These are phyloP conservation scores for Pyrenochaeta sp. DNA, from an alignment of 2,329 filamentous ascomycete genomes.

Conservation along the genomic window DNA sequence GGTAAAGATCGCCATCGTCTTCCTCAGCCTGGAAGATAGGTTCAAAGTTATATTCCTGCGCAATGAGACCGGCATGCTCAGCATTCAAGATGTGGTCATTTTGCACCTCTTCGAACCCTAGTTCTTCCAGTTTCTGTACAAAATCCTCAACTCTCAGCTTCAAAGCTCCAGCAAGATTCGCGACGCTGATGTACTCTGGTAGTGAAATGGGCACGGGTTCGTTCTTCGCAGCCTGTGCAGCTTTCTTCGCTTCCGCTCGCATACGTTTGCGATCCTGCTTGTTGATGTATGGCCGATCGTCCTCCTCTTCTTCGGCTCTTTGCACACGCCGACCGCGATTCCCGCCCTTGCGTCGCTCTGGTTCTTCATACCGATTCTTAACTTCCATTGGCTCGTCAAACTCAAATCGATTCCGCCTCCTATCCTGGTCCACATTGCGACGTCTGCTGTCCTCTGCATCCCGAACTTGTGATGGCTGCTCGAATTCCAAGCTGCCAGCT, in stretches of 20 bases:
- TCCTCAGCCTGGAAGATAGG: slow-evolving; percentile 73
- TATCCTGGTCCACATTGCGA: slow-evolving; percentile 29
- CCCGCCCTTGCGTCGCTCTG: slow-evolving; percentile 34
- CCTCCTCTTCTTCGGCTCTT: slow-evolving; percentile 37
- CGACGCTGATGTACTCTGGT: slow-evolving; percentile 91
- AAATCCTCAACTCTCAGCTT: slow-evolving; percentile 77
- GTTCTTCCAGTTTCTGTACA: slow-evolving; percentile 75
- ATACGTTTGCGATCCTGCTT: slow-evolving; percentile 43
- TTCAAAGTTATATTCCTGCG: slow-evolving; percentile 91
- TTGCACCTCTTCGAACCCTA: slow-evolving; percentile 90
- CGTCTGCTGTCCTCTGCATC: slow-evolving; percentile 25
- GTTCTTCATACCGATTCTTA: slow-evolving; percentile 42
- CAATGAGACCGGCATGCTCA: slow-evolving; percentile 88
- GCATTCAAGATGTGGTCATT: slow-evolving; percentile 87
- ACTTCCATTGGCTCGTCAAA: slow-evolving; percentile 27
- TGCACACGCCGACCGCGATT: slow-evolving; percentile 26
- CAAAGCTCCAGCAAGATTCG: slow-evolving; percentile 78
- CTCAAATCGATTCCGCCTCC: slow-evolving; percentile 36
- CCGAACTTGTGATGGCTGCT: slow-evolving; percentile 13
- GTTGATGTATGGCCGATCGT: slow-evolving; percentile 27
- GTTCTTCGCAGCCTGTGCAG: slow-evolving; percentile 36
- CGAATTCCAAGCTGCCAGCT: slow-evolving; percentile 20
- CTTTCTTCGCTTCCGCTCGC: slow-evolving; percentile 46
- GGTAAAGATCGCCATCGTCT: slow-evolving; percentile 75
- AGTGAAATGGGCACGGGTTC: slow-evolving; percentile 68